A percentile compares a stretch with the other conserved stretches of the same genome.
Evolutionary conservation across 257 asterid genomes (phyloP).

Genomic region (Nicotiana undulata): DNA sequence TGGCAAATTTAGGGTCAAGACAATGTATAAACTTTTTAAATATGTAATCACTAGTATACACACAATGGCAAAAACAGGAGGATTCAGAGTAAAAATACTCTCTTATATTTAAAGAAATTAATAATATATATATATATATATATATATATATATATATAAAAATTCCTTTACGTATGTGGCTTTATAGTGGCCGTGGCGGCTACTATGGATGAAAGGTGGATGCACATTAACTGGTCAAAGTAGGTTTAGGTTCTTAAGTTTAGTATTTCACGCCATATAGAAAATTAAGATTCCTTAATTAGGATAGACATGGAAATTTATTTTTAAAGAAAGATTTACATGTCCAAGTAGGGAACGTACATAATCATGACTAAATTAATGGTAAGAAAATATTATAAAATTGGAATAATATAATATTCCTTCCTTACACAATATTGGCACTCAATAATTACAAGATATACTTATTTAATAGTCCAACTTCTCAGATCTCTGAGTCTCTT

Average conservation of each 20-base stretch:
- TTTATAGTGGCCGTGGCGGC: background rate
- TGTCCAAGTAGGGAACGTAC: background rate
- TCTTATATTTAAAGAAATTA: no score
- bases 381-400: background rate
- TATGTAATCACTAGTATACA: no score
- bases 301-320: background rate
- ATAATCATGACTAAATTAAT: background rate
- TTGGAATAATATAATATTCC: background rate
- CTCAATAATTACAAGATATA: background rate
- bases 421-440: background rate
- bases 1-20: no score
- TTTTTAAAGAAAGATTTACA: background rate
- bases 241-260: background rate
- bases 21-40: no score
- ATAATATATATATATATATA: no score
- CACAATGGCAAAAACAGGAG: no score
- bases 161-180: background rate
- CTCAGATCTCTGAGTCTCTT: background rate
- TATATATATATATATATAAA: no score
- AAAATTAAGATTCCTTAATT: background rate
- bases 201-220: background rate
- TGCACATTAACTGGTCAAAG: background rate
- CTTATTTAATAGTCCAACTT: background rate
- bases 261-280: background rate
- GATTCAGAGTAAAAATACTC: no score